Base-by-base conservation (phyloP, 805 yeast genomes). In the Candida qinlingensis region DNA sequence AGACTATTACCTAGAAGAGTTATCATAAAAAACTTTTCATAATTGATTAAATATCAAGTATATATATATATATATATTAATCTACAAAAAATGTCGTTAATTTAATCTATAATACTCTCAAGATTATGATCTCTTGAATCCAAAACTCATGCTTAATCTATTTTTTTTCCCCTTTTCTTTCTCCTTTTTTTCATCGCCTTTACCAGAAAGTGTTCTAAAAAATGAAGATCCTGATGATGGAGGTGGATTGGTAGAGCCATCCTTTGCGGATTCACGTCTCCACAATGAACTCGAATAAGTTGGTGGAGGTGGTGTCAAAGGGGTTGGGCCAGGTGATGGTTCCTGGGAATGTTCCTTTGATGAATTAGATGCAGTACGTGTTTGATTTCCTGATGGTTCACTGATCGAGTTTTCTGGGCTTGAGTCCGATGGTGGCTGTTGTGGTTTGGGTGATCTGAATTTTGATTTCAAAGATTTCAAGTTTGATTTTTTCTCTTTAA, bases 81-180 rank as follows among this genome's bases (percentile, higher is more conserved):
- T 8, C 34, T 7, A 31, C n/a, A 31, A 31, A 31, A 31, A 31
- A 31, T 10, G 34, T 31, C 8, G 34, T 31, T 10, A 31, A 8
- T 31, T 3, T 34, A 34, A 25, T 37, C 26, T 26, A 25, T 13
- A 25, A 34, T 26, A 34, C n/a, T 19, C n/a, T 8, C 29, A 31
- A 26, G 8, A 28, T 34, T 3, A 42, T 29, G 11, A 37, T 29
- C 51, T 49, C 29, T 44, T 52, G 39, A 55, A 55, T 10, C 50
- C 46, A 26, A 59, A 59, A 13, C 55, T 50, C 53, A 60, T 54
- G 44, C 62, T 59, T 54, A 59, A 51, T 45, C 62, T 50, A 30
- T 60, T 59, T 45, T 51, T 44, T 36, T 46, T 51, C 2, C 44
- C 47, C 29, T 44, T 44, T 30, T 44, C 46, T 31, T 48, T 51